Evolutionary conservation across 805 yeast species (phyloP), one percentile per base, ranked within the genome.

Genomic region (Cyberlindnera xylosilytica): DNA sequence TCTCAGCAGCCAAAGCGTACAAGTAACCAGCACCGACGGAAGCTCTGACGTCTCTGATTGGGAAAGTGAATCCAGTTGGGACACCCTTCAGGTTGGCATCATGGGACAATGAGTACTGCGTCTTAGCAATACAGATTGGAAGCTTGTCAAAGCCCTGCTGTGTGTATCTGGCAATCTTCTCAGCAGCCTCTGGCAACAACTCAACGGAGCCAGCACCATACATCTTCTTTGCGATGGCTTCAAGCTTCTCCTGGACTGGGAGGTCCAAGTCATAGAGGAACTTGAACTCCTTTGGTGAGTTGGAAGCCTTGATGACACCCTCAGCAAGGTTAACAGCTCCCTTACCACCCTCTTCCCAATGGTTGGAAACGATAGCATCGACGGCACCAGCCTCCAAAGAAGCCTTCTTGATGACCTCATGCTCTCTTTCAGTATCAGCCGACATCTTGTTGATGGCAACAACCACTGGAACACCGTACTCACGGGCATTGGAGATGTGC

Each of bases 121-220:
- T 85, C 70, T 85, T 85, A 34, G 95, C 95, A 59, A 85, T 76
- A 71, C 95, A 85, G 53, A 85, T 79, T 42, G 95, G 95, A 60
- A 85, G 70, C 56, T 83, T 70, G 43, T 80, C 87, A 52, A 80
- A 85, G 1, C 93, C 93, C 69, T 83, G 91, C 41, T 72, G 68
- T 53, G 81, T 79, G 69, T 82, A 85, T 36, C 74, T 63, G 32
- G 76, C 82, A 47, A 85, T 76, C 66, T 85, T 84, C 65, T 73
- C 70, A 52, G 79, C 78, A 20, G 95, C 95, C 54, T 73, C 75
- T 22, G 80, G 82, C 32, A 76, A 74, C 49, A 84, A 73, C 60
- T 83, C 87, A 47, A 85, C 80, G 44, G 74, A 80, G 20, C 73
- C 72, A 50, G 90, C 95, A 45, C 88, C 88, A 68, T 85, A 85